Evolutionary conservation across 305 asterid species (phyloP).

Genomic region (Fraxinus platypoda): DNA sequence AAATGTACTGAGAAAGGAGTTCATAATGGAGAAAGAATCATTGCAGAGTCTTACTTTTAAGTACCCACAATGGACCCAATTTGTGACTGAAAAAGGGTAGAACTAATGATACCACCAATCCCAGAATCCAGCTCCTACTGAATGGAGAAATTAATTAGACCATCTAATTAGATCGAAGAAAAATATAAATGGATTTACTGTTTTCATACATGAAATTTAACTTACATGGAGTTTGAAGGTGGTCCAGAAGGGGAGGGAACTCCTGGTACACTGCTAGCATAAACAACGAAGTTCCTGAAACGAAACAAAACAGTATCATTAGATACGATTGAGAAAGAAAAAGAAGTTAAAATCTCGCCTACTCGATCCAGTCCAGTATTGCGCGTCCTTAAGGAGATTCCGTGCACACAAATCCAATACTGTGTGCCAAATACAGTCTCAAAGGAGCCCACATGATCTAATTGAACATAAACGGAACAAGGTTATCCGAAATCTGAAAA

Average conservation of each 20-base stretch:
- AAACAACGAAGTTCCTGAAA: slow-evolving; percentile 35
- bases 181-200: background rate
- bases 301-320: background rate
- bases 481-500: background rate
- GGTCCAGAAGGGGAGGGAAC: slow-evolving; percentile 60
- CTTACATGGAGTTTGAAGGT: slow-evolving; percentile 50
- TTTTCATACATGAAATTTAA: background rate
- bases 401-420: background rate
- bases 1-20: background rate
- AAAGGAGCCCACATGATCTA: background rate
- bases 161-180: background rate
- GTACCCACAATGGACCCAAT: slow-evolving; percentile 58
- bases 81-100: slow-evolving; percentile 62
- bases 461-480: background rate
- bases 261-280: slow-evolving; percentile 41
- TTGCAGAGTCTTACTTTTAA: slow-evolving; percentile 44
- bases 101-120: slow-evolving; percentile 44
- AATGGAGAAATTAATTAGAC: background rate
- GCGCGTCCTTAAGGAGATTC: background rate
- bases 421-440: background rate
- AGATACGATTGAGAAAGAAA: background rate
- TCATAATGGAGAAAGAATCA: background rate
- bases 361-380: background rate
- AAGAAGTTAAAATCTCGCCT: background rate
- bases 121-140: slow-evolving; percentile 70